A percentile compares a stretch with the other conserved stretches of the same genome.
These are phyloP conservation scores for Pulveroboletus sp. DNA, from an alignment of 768 basidiomycete species.

Conservation along the genomic window DNA sequence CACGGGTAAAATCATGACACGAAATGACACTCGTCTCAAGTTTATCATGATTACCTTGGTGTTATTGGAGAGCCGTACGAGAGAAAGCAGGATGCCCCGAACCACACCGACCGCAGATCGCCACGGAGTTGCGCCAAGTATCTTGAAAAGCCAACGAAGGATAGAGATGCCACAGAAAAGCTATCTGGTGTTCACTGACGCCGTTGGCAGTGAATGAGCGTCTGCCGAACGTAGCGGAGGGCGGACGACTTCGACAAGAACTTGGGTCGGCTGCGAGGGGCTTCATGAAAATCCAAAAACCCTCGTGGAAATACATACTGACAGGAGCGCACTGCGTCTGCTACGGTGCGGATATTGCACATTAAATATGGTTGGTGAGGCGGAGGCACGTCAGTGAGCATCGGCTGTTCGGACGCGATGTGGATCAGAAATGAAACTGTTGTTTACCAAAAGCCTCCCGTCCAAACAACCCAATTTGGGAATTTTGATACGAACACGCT, in stretches of 20 bases:
- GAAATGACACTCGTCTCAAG: conserved; percentile 2
- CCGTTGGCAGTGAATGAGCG: conserved; percentile 2
- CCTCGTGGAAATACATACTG: conserved; percentile 15
- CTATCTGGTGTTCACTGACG: not conserved
- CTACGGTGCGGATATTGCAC: conserved; percentile 28
- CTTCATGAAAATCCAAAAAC: conserved; percentile 10
- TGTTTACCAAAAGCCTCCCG: conserved; percentile 27
- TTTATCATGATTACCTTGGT: conserved; percentile 4
- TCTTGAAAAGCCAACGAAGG: not conserved
- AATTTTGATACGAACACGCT: not conserved
- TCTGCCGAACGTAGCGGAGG: conserved; percentile 4
- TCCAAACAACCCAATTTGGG: conserved; percentile 23
- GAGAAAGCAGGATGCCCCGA: not conserved
- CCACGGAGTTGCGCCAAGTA: not conserved
- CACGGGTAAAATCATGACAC: conserved; percentile 3
- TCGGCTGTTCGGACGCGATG: conserved; percentile 19
- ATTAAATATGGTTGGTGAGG: conserved; percentile 11
- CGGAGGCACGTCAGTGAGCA: conserved; percentile 8
- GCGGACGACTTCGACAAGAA: conserved; percentile 18
- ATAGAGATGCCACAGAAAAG: not conserved
- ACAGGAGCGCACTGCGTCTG: conserved; percentile 10
- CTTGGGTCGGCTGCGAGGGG: conserved; percentile 22
- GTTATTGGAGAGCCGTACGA: not conserved
- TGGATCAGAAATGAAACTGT: conserved; percentile 15
- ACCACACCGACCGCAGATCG: conserved; percentile 5